These are phyloP conservation scores for Boletus huronensis DNA, from an alignment of 768 basidiomycete genomes.

Conservation along the genomic window DNA sequence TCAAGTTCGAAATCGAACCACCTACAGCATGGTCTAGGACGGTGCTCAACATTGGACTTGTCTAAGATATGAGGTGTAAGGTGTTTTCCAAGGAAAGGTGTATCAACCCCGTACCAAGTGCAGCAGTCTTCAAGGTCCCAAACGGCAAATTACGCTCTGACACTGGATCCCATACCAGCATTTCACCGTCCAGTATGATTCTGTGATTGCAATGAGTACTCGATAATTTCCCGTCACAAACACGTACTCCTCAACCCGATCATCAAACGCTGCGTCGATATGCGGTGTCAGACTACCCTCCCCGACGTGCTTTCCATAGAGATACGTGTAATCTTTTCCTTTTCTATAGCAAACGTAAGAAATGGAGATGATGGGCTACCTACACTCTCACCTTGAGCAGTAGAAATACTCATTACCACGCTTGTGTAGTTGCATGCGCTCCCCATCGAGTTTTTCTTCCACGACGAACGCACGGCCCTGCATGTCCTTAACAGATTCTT, in stretches of 20 bases:
- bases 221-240: neutral
- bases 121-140: constrained; percentile 90
- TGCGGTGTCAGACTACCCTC: constrained; percentile 85
- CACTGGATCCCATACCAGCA: constrained; percentile 96
- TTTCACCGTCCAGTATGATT: constrained; percentile 94
- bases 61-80: constrained; percentile 40
- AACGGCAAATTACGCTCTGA: constrained; percentile 88
- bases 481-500: constrained; percentile 85
- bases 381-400: constrained; percentile 67
- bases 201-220: constrained; percentile 38
- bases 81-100: neutral
- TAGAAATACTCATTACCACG: constrained; percentile 89
- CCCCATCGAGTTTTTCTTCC: constrained; percentile 97
- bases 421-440: constrained; percentile 94
- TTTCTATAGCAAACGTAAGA: constrained; percentile 50
- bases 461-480: constrained; percentile 75
- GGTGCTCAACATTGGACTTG: constrained; percentile 63
- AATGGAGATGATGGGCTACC: neutral
- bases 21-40: constrained; percentile 89
- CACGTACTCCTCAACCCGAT: constrained; percentile 75
- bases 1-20: constrained; percentile 6
- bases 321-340: constrained; percentile 85
- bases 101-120: constrained; percentile 54
- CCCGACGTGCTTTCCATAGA: constrained; percentile 85
- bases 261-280: constrained; percentile 73